phyloP scores from a whole-genome alignment of 768 basidiomycete species.

The Rossbeevera mucosa region DNA sequence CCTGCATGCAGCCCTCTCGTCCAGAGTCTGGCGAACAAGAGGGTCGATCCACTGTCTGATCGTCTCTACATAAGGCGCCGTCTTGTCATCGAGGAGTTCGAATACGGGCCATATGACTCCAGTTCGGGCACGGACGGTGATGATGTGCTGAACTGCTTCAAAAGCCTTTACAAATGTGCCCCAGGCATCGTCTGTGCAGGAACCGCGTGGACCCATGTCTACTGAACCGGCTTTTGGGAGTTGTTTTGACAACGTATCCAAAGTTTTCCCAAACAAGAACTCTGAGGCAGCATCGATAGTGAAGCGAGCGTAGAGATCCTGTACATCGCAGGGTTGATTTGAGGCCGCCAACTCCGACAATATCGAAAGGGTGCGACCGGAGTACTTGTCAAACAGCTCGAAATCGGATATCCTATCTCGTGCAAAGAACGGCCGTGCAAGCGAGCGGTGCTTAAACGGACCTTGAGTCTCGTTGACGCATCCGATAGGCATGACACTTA shows the following conservation, averaged over 20 bases:
- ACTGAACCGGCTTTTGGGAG: constrained; percentile 49
- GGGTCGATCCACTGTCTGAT: constrained; percentile 53
- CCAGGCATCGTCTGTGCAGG: constrained; percentile 55
- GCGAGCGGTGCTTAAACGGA: constrained; percentile 51
- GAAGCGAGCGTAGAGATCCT: constrained; percentile 66
- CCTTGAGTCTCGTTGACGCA: constrained; percentile 4
- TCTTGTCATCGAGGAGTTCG: constrained; percentile 40
- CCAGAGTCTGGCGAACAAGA: constrained; percentile 50
- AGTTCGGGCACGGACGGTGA: constrained; percentile 31
- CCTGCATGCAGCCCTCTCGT: constrained; percentile 38
- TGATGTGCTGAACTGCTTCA: constrained; percentile 36
- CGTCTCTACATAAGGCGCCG: constrained; percentile 30
- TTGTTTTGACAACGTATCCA: constrained; percentile 53
- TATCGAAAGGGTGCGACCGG: constrained; percentile 43
- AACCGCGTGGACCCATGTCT: constrained; percentile 52
- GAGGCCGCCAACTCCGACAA: constrained; percentile 39
- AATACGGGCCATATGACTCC: constrained; percentile 41
- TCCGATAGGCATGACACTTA: constrained; percentile 20
- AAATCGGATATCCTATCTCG: constrained; percentile 70
- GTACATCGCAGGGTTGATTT: constrained; percentile 51
- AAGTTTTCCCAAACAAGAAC: constrained; percentile 64
- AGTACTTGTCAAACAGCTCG: constrained; percentile 58
- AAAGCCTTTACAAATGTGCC: constrained; percentile 49
- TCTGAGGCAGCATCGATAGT: constrained; percentile 69
- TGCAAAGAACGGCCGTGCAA: constrained; percentile 70